These are phyloP conservation scores for Posidonia oceanica DNA, from an alignment of 116 monocot species.

Conservation along the genomic window DNA sequence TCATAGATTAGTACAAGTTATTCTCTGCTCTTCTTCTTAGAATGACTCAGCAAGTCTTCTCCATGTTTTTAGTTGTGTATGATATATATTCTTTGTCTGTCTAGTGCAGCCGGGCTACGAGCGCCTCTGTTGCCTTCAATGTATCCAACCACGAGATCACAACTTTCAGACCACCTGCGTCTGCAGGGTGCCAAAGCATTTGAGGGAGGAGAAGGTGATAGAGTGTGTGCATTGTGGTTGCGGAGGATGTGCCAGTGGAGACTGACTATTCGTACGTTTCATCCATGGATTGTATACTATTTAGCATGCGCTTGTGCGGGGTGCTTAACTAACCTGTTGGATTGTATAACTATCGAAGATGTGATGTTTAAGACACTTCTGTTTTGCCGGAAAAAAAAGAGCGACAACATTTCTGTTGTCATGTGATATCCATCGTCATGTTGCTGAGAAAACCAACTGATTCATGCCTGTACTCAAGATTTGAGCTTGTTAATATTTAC, in stretches of 20 bases:
- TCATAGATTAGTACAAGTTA: neutral
- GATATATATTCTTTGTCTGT: neutral
- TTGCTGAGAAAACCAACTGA: too few relatives aligned
- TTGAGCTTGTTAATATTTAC: too few relatives aligned
- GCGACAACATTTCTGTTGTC: too few relatives aligned
- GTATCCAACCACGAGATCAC: conserved; percentile 94
- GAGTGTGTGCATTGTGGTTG: conserved; percentile 97
- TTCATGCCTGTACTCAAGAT: too few relatives aligned
- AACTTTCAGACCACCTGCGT: conserved; percentile 94
- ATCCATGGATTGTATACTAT: too few relatives aligned
- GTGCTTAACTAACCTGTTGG: too few relatives aligned
- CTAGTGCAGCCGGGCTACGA: conserved; percentile 72
- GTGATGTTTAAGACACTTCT: too few relatives aligned
- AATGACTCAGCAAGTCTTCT: too few relatives aligned
- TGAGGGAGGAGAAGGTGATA: conserved; percentile 90
- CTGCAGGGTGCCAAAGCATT: conserved; percentile 87
- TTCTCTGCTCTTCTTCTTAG: neutral
- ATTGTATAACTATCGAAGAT: too few relatives aligned
- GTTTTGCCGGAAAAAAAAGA: too few relatives aligned
- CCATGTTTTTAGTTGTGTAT: neutral
- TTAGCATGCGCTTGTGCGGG: too few relatives aligned
- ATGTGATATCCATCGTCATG: too few relatives aligned
- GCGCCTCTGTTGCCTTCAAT: conserved; percentile 86
- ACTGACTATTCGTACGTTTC: conserved; percentile 13
- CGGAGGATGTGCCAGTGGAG: conserved; percentile 86